A percentile compares a stretch with the other conserved stretches of the same genome.
Evolutionary conservation across 148 eudicot genomes (phyloP).

Genomic region (Dianthus caryophyllus): DNA sequence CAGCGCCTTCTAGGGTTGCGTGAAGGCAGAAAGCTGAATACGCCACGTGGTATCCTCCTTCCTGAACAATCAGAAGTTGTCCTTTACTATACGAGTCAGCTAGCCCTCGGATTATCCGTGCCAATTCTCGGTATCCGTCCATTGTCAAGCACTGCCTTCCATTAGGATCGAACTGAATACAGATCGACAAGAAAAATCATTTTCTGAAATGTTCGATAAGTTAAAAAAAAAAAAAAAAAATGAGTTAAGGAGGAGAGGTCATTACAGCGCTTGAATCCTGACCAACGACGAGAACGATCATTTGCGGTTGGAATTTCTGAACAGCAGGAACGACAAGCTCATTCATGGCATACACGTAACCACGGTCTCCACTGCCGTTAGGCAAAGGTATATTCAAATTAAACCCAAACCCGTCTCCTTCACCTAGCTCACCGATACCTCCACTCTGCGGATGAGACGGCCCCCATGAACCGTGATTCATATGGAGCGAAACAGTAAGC

Average conservation of each 20-base stretch:
- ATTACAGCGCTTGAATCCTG: conserved; percentile 97
- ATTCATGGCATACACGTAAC: conserved; percentile 62
- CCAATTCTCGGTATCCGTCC: conserved; percentile 78
- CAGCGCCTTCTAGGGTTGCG: conserved; percentile 80
- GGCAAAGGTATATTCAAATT: conserved; percentile 88
- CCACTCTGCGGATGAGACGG: conserved; percentile 89
- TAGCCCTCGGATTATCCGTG: conserved; percentile 41
- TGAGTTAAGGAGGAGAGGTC: too few species aligned
- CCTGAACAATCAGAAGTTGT: conserved; percentile 75
- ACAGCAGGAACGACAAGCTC: conserved; percentile 74
- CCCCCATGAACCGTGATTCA: conserved; percentile 99
- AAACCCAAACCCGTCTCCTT: conserved; percentile 74
- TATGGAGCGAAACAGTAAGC: conserved; percentile 86
- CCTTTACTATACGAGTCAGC: conserved; percentile 61
- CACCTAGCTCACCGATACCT: conserved; percentile 68
- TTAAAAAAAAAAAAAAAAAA: too few species aligned
- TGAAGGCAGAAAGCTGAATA: conserved; percentile 95
- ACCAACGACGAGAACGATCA: conserved; percentile 81
- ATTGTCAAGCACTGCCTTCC: conserved; percentile 98
- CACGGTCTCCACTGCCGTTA: conserved; percentile 77
- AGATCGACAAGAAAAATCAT: too few species aligned
- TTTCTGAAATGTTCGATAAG: too few species aligned
- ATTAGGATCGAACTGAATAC: conserved; percentile 84
- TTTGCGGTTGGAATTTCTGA: conserved; percentile 58
- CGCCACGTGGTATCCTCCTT: conserved; percentile 91